Evolutionary conservation across 176 grass and related monocot species (phyloP), one percentile per base, ranked within the genome.

Genomic region (Oryza nivara): DNA sequence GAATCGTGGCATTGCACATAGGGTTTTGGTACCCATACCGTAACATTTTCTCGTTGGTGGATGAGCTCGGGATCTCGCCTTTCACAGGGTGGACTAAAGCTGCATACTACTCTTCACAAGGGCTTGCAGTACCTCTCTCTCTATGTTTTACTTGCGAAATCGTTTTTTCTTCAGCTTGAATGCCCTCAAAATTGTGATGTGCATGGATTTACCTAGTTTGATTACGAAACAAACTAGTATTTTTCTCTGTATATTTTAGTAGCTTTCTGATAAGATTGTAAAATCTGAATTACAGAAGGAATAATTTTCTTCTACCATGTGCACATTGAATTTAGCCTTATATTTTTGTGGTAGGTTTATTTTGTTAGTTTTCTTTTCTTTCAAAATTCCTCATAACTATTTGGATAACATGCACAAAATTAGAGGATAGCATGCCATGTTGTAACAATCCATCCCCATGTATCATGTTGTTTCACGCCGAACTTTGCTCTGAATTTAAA

Each of bases 11-110:
- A n/a, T 49, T 64, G 76, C 44, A 71, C 54, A n/a, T 78, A 94
- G 95, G 92, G 49, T 97, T 95, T 84, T 95, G 95, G 92, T 79
- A 91, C 22, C 92, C 91, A n/a, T 95, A 93, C 56, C 82, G 83
- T 15, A 97, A 95, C 79, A 93, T 97, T 79, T 97, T 98, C 73
- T 85, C 91, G 44, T 54, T 88, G n/a, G 75, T 90, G 3, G 89
- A 98, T 78, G 92, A 92, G 12, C 87, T 98, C 47, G 91, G 88
- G n/a, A 89, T 98, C 65, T 82, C 92, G 41, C 91, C 91, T 80
- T 97, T 97, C 85, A 95, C 91, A 28, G 85, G 87, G 68, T 93
- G 87, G 89, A 97, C 83, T 41, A 93, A 89, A 72, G 84, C 87
- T 72, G 91, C 95, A 9, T 89, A 83, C 85, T 97, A 86, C 83